phyloP scores from a whole-genome alignment of 441 rosid species.

The Brassica balearica region DNA sequence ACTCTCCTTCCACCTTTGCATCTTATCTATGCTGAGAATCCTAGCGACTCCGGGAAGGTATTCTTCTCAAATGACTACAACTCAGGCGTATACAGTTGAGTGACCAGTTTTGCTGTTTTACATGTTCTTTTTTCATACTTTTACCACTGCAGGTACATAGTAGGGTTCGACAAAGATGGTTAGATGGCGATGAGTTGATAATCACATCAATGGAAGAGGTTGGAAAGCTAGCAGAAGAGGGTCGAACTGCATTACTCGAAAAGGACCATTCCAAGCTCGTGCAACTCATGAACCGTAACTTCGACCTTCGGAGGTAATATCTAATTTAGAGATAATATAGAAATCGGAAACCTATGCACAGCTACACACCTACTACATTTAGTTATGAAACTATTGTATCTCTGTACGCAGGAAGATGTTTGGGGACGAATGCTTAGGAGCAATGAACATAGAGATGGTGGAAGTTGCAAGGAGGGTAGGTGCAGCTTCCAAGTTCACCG shows the following conservation, averaged over 20 bases:
- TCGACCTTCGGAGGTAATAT: constrained; percentile 79
- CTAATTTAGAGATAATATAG: background rate
- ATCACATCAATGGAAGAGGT: constrained; percentile 76
- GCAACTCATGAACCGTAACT: constrained; percentile 78
- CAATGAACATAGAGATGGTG: constrained; percentile 88
- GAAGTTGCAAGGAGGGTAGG: constrained; percentile 78
- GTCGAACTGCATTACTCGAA: constrained; percentile 62
- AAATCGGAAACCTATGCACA: background rate
- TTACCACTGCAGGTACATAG: constrained; percentile 72
- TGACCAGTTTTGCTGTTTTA: background rate
- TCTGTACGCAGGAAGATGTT: constrained; percentile 66
- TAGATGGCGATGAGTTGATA: constrained; percentile 79
- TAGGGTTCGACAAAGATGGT: constrained; percentile 84
- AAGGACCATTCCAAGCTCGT: constrained; percentile 71
- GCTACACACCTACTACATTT: background rate
- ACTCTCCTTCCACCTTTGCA: constrained; percentile 82
- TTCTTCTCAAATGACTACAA: background rate
- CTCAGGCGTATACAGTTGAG: background rate
- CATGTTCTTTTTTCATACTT: background rate
- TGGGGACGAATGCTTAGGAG: constrained; percentile 82
- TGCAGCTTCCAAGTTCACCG: constrained; percentile 90
- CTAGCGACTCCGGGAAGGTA: constrained; percentile 98
- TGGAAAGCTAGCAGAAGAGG: constrained; percentile 71
- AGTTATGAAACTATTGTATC: background rate
- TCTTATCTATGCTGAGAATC: constrained; percentile 91